Evolutionary conservation across 1,284 basidiomycete genomes (phyloP).

Genomic region (Pseudozyma tsukubaensis): DNA sequence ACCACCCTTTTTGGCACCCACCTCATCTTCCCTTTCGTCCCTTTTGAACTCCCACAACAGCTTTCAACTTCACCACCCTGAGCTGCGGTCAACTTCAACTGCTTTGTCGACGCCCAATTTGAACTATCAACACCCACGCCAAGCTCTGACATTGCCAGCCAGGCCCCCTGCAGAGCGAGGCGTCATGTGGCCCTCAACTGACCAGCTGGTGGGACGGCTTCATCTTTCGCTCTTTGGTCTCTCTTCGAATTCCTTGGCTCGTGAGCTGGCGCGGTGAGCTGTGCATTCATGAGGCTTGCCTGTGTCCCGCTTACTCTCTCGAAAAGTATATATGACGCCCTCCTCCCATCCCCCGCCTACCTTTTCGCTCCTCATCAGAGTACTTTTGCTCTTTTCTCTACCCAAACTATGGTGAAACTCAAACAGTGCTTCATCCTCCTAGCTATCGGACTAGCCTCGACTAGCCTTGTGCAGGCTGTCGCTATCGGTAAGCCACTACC

Average conservation of each 20-base stretch:
- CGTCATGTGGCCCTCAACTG: no score
- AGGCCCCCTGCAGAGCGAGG: no score
- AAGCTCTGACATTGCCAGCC: no score
- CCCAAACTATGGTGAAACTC: slow-evolving; percentile 14
- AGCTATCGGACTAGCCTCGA: slow-evolving; percentile 11
- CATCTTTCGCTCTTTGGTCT: no score
- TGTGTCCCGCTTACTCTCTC: no score
- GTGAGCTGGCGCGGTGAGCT: no score
- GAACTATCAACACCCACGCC: no score
- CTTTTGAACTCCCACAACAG: neutral
- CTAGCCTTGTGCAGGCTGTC: neutral
- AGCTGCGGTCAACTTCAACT: no score
- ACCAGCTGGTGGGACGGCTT: no score
- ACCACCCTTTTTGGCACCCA: neutral
- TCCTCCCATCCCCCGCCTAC: neutral
- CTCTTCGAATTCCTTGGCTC: no score
- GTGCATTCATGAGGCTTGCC: no score
- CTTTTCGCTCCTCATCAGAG: neutral
- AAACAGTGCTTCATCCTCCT: slow-evolving; percentile 8
- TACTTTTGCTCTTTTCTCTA: neutral
- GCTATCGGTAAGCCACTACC: slow-evolving; percentile 11
- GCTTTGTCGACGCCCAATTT: no score
- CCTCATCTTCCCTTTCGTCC: neutral
- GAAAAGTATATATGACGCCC: slow-evolving; percentile 1
- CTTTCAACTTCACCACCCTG: neutral